Evolutionary conservation across 352 stramenopile genomes (phyloP).

Genomic region (Phytophthora melonis): DNA sequence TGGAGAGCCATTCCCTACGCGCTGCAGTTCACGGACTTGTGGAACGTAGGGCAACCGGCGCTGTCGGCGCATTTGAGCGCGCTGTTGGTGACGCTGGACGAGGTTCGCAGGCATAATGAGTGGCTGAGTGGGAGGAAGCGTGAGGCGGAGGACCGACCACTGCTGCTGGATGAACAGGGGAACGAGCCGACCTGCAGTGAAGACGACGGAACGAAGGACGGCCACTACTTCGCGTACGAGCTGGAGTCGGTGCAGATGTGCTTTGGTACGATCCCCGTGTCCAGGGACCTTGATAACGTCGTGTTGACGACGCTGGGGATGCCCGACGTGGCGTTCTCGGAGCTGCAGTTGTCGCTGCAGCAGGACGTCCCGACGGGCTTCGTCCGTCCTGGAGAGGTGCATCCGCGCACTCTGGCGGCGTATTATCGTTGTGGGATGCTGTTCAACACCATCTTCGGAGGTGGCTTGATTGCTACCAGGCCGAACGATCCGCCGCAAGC

Average conservation of each 20-base stretch:
- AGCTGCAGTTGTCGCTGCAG: slow-evolving; percentile 41
- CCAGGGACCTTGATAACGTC: slow-evolving; percentile 23
- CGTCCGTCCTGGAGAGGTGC: slow-evolving; percentile 11
- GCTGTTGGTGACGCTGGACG: slow-evolving; percentile 35
- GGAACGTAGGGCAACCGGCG: slow-evolving; percentile 34
- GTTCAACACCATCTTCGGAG: slow-evolving; percentile 39
- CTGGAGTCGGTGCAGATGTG: slow-evolving; percentile 46
- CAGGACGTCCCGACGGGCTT: slow-evolving; percentile 25
- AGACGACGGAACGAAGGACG: slow-evolving; percentile 24
- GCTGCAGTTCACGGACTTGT: slow-evolving; percentile 33
- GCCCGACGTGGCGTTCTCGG: slow-evolving; percentile 26
- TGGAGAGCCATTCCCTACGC: slow-evolving; percentile 38
- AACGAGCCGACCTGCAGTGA: slow-evolving; percentile 16
- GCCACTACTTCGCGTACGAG: slow-evolving; percentile 46
- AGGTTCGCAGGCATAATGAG: slow-evolving; percentile 32
- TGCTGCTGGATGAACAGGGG: slow-evolving; percentile 16
- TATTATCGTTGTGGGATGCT: slow-evolving; percentile 30
- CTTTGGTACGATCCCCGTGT: slow-evolving; percentile 36
- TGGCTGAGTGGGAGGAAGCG: slow-evolving; percentile 10
- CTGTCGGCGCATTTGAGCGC: slow-evolving; percentile 32
- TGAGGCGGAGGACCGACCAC: not conserved
- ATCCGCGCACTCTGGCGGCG: slow-evolving; percentile 12
- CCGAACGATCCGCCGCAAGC: slow-evolving; percentile 17
- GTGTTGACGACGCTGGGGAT: slow-evolving; percentile 27
- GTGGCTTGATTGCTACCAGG: slow-evolving; percentile 21